These are phyloP conservation scores for Clavispora fructus DNA, from an alignment of 805 yeast genomes.

Conservation along the genomic window DNA sequence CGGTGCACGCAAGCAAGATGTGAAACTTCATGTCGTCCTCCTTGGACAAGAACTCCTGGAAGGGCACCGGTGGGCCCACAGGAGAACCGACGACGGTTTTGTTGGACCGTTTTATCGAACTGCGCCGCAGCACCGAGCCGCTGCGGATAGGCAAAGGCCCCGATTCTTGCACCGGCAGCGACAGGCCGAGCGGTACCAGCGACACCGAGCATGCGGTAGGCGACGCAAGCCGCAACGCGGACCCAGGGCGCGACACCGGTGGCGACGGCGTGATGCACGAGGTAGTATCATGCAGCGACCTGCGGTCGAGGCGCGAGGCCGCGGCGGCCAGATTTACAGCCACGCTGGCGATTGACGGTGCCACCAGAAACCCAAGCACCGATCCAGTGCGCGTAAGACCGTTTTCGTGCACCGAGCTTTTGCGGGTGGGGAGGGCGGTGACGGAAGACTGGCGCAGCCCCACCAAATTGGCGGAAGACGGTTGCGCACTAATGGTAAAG, in stretches of 20 bases:
- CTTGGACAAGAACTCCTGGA: slow-evolving; percentile 63
- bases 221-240: neutral
- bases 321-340: neutral
- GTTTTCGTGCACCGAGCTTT: slow-evolving; percentile 7
- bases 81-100: slow-evolving; percentile 55
- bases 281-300: neutral
- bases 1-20: slow-evolving; percentile 87
- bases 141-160: slow-evolving; percentile 6
- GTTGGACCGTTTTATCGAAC: slow-evolving; percentile 30
- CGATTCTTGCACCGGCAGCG: slow-evolving; percentile 1
- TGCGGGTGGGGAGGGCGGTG: slow-evolving; percentile 6
- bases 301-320: neutral
- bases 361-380: slow-evolving; percentile 3
- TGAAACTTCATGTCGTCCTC: slow-evolving; percentile 80
- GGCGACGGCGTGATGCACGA: slow-evolving; percentile 1
- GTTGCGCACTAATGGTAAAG: slow-evolving; percentile 41
- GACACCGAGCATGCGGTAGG: neutral
- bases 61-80: slow-evolving; percentile 65
- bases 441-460: slow-evolving; percentile 7
- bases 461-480: slow-evolving; percentile 26
- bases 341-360: neutral
- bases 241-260: neutral
- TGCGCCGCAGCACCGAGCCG: slow-evolving; percentile 8
- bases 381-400: slow-evolving; percentile 5
- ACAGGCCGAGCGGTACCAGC: neutral